Base-by-base conservation (phyloP, 1,284 basidiomycete species). In the Naganishia albida region DNA sequence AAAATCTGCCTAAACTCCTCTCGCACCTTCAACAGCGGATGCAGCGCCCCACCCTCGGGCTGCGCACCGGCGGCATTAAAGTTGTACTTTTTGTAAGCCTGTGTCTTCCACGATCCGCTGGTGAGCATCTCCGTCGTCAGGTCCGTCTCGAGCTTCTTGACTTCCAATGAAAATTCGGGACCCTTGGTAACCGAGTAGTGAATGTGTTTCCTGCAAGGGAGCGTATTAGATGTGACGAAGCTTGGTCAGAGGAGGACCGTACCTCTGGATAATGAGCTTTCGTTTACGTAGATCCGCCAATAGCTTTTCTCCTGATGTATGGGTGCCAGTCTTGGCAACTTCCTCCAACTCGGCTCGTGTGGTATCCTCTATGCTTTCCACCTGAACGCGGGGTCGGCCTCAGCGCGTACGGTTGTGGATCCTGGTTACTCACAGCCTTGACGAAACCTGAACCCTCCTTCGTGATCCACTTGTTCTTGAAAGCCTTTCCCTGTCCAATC, bases 1-100 rank as follows among this genome's bases (percentile, higher is more conserved):
- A 99, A 99, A 75, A 99, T 98, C 76, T 91, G 90, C 60, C 94
- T 85, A 78, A 99, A 93, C 80, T 99, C 96, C 79, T 99, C 95
- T 63, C 96, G 85, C 40, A 99, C 96, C 82, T 99, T 99, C 71
- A 99, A 85, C 34, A 99, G 84, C 7, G 95, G 96, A 79, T 99
- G 96, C 39, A 99, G 82, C 13, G 94, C 93, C 56, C 96, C 96
- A 34, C 92, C 90, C 39, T 85, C 85, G 3, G 93, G 89, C 3
- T 89, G 88, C 44, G 88, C 86, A 67, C 96, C 96, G 71, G 94
- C 92, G 0, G 96, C 95, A 73, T 97, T 92, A 75, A 99, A 99
- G 81, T 99, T 99, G 83, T 99, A 99, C 78, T 94, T 93, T 77
- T 99, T 99, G 86, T 93, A 99, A 10, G 82, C 85, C 0, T 93